Evolutionary conservation across 495 filamentous ascomycete species (phyloP), one percentile per base, ranked within the genome.

Genomic region (Glutinoglossum americanum): DNA sequence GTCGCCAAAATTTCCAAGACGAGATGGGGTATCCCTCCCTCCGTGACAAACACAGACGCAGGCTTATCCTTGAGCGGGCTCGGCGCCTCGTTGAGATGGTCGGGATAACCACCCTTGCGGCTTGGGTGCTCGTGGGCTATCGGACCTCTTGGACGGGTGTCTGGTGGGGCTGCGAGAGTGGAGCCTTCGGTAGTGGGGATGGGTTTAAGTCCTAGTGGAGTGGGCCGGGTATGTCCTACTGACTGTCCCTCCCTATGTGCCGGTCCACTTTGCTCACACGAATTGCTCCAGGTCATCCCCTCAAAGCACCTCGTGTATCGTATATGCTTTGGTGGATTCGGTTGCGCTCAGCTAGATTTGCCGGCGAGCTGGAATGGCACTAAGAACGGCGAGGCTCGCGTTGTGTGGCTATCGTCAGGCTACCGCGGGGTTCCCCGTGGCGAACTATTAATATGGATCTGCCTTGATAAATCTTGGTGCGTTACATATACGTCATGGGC

Each of bases 311-410:
- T 58, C 3, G n/a, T 47, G 11, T 58, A 58, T 23, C 37, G 19
- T 28, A 25, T 10, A 21, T 58, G 56, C 39, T 58, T 27, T 23
- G 65, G 65, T 61, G 71, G 64, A 10, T 70, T 76, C 58, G 69
- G 71, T 61, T 81, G 79, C 57, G 76, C 79, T 44, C 71, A 75
- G 21, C 66, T 82, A 6, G 71, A 74, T 35, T 72, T 81, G 8
- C 78, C 78, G 3, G 76, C 81, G 73, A 74, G 79, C 63, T 78
- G 78, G 60, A 65, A 72, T 47, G 64, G 69, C 6, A 63, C 65
- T 0, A 67, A 72, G 55, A 55, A 65, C 39, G 64, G 68, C 21
- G 64, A 69, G 25, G 68, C 64, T 33, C 69, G 76, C 51, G 70
- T 72, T 6, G 71, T 73, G 60, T 81, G 41, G 76, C 78, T 21